Evolutionary conservation across 148 eudicot genomes (phyloP).

Genomic region (Vaccinium myrtillus): DNA sequence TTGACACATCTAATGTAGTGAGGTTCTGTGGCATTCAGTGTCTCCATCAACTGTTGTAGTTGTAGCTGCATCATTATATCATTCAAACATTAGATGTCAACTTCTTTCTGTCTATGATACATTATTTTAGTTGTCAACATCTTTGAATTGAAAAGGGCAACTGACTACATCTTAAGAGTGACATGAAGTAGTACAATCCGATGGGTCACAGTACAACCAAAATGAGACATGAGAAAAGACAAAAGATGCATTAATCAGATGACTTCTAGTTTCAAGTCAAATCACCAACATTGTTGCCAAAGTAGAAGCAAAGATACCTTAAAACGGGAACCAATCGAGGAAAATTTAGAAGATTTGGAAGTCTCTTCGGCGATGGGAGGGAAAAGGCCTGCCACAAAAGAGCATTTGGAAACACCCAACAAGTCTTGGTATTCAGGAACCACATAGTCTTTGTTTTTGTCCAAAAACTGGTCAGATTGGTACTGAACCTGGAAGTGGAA

Average conservation of each 20-base stretch:
- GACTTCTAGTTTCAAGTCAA: background rate
- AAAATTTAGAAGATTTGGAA: conserved; percentile 82
- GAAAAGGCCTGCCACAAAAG: conserved; percentile 89
- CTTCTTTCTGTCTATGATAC: background rate
- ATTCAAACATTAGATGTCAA: conserved; percentile 18
- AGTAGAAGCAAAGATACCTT: conserved; percentile 49
- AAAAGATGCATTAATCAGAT: background rate
- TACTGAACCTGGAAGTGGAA: conserved; percentile 67
- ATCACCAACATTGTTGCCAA: conserved; percentile 7
- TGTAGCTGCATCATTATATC: conserved; percentile 63
- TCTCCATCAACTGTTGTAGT: conserved; percentile 92
- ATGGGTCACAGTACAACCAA: background rate
- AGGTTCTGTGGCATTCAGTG: conserved; percentile 87
- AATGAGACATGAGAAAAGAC: background rate
- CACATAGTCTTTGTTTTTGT: conserved; percentile 96
- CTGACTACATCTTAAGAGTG: background rate
- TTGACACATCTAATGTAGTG: conserved; percentile 95
- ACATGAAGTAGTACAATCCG: background rate
- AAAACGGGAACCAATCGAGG: conserved; percentile 94
- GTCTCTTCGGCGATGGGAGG: conserved; percentile 74
- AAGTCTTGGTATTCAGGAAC: conserved; percentile 95
- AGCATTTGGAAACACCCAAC: conserved; percentile 76
- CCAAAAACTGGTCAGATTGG: conserved; percentile 94
- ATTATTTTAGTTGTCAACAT: conserved; percentile 8
- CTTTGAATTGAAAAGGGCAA: conserved; percentile 9